Percentiles rank a stretch among this genome's conserved stretches.
Evolutionary conservation across 495 filamentous ascomycete species (phyloP).

Genomic region (Xylaria venustula): DNA sequence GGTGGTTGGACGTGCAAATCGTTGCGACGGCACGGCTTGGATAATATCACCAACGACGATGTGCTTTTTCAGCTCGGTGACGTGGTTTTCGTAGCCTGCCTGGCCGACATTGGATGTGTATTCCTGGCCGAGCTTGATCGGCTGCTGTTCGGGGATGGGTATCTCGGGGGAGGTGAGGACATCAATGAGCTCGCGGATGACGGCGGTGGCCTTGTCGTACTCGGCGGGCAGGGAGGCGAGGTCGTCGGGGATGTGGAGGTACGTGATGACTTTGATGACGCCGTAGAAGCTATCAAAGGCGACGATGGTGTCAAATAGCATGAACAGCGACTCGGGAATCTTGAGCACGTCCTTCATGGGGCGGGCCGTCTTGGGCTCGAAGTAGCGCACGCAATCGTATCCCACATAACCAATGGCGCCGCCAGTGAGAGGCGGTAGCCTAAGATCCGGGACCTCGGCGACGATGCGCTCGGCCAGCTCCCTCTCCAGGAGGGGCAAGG

Average conservation of each 20-base stretch:
- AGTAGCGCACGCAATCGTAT: constrained; percentile 96
- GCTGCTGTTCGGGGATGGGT: constrained; percentile 72
- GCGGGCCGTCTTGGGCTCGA: constrained; percentile 88
- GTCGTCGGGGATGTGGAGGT: constrained; percentile 66
- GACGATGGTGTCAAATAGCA: constrained; percentile 94
- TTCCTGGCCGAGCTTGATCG: constrained; percentile 67
- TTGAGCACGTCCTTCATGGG: constrained; percentile 82
- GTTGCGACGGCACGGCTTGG: constrained; percentile 93
- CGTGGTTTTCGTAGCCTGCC: constrained; percentile 82
- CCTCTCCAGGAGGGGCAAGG: constrained; percentile 73
- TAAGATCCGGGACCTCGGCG: constrained; percentile 73
- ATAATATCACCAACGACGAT: constrained; percentile 92
- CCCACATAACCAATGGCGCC: constrained; percentile 95
- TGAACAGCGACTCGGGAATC: constrained; percentile 92
- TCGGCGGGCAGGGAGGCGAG: constrained; percentile 38
- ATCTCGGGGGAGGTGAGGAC: constrained; percentile 69
- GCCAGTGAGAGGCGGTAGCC: constrained; percentile 79
- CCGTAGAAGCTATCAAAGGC: constrained; percentile 95
- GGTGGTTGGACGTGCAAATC: constrained; percentile 81
- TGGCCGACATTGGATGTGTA: constrained; percentile 94
- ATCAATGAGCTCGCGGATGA: constrained; percentile 63
- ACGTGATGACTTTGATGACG: constrained; percentile 87
- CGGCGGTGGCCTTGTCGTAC: constrained; percentile 64
- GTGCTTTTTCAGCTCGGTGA: constrained; percentile 77
- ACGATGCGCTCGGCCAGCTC: constrained; percentile 77